Percentiles rank a stretch among this genome's conserved stretches.
Conservation (phyloP, 345 rosid genomes). For the Corchorus olitorius region DNA sequence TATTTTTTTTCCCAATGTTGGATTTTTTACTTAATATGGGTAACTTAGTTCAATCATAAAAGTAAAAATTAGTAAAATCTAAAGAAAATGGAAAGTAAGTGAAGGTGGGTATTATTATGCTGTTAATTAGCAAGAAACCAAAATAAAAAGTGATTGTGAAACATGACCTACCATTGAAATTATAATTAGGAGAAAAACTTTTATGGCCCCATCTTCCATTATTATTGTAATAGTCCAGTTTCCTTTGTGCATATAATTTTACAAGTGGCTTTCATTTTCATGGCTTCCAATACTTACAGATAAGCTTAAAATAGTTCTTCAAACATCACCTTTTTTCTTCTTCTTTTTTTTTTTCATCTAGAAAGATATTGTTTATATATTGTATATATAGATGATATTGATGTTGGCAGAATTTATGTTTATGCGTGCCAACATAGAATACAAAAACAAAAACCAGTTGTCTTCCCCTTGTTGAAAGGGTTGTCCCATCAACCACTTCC, state of each 20-base stretch:
- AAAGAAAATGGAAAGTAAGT: background rate
- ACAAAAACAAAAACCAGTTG: background rate
- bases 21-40: background rate
- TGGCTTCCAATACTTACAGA: slow-evolving; percentile 23
- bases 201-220: slow-evolving; percentile 42
- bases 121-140: slow-evolving; percentile 12
- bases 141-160: slow-evolving; percentile 40
- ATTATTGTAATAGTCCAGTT: slow-evolving; percentile 25
- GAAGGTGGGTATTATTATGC: background rate
- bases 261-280: slow-evolving; percentile 42
- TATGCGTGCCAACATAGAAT: slow-evolving; percentile 9
- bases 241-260: slow-evolving; percentile 5
- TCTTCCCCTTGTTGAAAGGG: background rate
- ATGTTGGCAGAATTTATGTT: background rate
- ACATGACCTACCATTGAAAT: slow-evolving; percentile 47
- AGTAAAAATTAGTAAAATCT: background rate
- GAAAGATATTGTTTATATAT: slow-evolving; percentile 3
- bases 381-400: background rate
- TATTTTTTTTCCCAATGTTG: background rate
- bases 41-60: slow-evolving; percentile 9
- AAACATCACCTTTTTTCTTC: background rate
- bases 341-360: background rate
- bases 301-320: slow-evolving; percentile 14
- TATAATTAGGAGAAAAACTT: slow-evolving; percentile 31
- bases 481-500: background rate